Base-by-base conservation (phyloP, 306 rosid genomes). In the Trifolium fragiferum region DNA sequence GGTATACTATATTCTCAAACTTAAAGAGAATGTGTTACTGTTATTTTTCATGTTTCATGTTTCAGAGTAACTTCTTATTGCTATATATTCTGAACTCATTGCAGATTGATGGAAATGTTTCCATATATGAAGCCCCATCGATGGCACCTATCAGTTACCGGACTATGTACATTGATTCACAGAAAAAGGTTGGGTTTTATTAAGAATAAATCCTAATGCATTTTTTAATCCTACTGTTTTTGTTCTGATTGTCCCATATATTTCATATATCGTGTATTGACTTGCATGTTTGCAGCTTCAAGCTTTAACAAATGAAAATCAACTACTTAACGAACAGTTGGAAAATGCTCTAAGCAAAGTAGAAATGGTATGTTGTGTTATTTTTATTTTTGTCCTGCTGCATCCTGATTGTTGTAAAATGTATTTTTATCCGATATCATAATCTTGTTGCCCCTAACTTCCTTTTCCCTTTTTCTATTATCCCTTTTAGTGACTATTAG, bases 301-400 rank as follows among this genome's bases (percentile, higher is more conserved):
- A 68, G 82, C 75, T 67, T 70, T 89, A 60, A 74, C 72, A 44
- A 75, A 74, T 10, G 91, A 87, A 73, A 89, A 86, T 69, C 66
- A 2, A 8, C 71, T 67, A 82, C 91, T 90, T 62, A 20, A 76
- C 35, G 75, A 30, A 63, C 84, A 90, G 81, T 70, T 89, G 60
- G 87, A 82, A 81, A 73, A 43, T 68, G 90, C 90, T 68, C 79
- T 79, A 37, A 82, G 82, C 33, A 90, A 87, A 85, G 35, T 84
- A 72, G 93, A 89, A 87, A 85, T 82, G 81, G 98, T 93, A 90
- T 70, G 90, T 55, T 40, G 33, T 59, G 33, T 16, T 41, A 12
- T 43, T 63, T 69, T 46, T 30, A 35, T 15, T 62, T 19, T 20
- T 4, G 61, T 67, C 37, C 27, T 49, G 54, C 55, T 59, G 13